Percentiles rank a stretch among this genome's conserved stretches.
Conservation (phyloP, 2,329 filamentous ascomycete species). For the Westerdykella aurantiaca region DNA sequence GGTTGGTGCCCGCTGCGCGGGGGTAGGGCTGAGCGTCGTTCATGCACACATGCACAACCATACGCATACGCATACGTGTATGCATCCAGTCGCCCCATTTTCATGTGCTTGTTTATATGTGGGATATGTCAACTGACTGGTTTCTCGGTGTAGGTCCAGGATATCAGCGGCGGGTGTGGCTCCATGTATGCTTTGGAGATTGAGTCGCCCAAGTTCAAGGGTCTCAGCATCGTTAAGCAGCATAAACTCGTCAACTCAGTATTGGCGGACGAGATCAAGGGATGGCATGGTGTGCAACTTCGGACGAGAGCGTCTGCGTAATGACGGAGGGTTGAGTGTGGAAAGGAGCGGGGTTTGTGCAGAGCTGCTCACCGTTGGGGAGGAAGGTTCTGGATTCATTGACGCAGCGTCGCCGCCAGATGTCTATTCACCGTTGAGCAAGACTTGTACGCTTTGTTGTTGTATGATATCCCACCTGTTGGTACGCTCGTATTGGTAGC, state of each 20-base stretch:
- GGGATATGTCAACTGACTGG: too few species aligned
- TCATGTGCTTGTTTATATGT: too few species aligned
- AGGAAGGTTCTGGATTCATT: too few species aligned
- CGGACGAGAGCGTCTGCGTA: conserved; percentile 54
- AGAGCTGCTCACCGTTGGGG: not conserved
- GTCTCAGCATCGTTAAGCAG: conserved; percentile 69
- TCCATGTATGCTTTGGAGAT: conserved; percentile 85
- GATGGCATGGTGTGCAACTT: conserved; percentile 78
- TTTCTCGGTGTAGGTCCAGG: conserved; percentile 53
- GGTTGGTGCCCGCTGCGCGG: not conserved
- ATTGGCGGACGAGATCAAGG: conserved; percentile 68
- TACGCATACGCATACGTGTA: too few species aligned
- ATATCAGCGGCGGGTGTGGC: conserved; percentile 77
- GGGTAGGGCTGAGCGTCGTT: too few species aligned
- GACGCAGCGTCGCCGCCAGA: too few species aligned
- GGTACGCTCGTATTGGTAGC: too few species aligned
- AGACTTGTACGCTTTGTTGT: too few species aligned
- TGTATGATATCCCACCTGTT: too few species aligned
- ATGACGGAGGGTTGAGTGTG: conserved; percentile 4
- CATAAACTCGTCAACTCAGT: conserved; percentile 73
- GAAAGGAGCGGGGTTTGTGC: not conserved
- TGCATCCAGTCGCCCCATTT: too few species aligned
- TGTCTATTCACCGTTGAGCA: too few species aligned
- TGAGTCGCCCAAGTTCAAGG: conserved; percentile 64
- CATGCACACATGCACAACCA: too few species aligned